Conservation (phyloP, 345 rosid genomes). For the Ceriops decandra region DNA sequence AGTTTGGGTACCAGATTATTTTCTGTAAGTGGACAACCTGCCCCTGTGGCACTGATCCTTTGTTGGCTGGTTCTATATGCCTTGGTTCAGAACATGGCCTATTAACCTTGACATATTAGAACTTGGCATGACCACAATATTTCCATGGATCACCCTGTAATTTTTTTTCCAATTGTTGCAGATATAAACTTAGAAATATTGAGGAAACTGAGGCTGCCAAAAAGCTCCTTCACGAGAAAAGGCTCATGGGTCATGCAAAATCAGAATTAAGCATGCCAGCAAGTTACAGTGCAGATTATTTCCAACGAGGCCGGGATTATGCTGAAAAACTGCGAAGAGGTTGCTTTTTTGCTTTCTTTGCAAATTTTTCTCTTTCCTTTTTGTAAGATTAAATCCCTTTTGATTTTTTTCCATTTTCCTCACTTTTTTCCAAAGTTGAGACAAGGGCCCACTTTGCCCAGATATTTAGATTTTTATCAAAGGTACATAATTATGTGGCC, state of each 20-base stretch:
- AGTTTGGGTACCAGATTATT: not conserved
- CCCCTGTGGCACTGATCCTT: not conserved
- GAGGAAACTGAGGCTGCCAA: slow-evolving; percentile 99
- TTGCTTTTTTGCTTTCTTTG: slow-evolving; percentile 20
- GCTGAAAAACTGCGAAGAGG: slow-evolving; percentile 96
- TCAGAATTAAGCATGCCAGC: slow-evolving; percentile 78
- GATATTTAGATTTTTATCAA: not conserved
- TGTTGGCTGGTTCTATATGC: slow-evolving; percentile 11
- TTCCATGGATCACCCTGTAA: slow-evolving; percentile 4
- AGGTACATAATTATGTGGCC: not conserved
- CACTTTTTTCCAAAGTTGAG: no score
- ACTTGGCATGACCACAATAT: not conserved
- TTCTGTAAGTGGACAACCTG: not conserved
- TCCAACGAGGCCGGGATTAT: slow-evolving; percentile 88
- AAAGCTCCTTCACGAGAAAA: slow-evolving; percentile 90
- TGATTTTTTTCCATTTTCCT: not conserved
- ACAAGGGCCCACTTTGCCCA: not conserved
- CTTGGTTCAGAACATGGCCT: not conserved
- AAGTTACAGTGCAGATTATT: slow-evolving; percentile 95
- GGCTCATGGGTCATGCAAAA: slow-evolving; percentile 68
- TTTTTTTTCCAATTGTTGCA: slow-evolving; percentile 29
- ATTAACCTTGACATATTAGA: not conserved
- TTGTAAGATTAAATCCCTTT: not conserved
- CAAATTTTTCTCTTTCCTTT: not conserved
- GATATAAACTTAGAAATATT: slow-evolving; percentile 85